Conservation (phyloP, 805 yeast species). For the Yamadazyma takamatsuzukensis region DNA sequence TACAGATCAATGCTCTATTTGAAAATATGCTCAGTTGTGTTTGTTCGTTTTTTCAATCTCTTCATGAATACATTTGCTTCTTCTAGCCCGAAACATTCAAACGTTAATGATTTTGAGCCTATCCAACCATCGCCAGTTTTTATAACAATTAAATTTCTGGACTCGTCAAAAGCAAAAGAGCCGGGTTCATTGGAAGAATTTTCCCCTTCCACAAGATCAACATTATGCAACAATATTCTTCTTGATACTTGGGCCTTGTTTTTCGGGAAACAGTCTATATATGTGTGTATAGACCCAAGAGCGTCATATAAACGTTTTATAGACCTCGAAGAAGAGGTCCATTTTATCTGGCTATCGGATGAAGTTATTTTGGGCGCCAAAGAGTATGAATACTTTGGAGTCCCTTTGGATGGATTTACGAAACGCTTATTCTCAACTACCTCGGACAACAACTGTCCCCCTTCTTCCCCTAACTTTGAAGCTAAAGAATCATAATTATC, state of each 20-base stretch:
- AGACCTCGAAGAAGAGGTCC: slow-evolving; percentile 39
- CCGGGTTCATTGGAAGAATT: slow-evolving; percentile 1
- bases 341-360: slow-evolving; percentile 38
- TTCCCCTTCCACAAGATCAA: too few relatives aligned
- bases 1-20: neutral
- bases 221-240: too few relatives aligned
- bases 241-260: slow-evolving; percentile 31
- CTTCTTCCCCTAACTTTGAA: slow-evolving; percentile 51
- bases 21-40: slow-evolving; percentile 21
- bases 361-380: slow-evolving; percentile 57
- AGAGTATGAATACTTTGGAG: slow-evolving; percentile 34
- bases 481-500: slow-evolving; percentile 49
- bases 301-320: slow-evolving; percentile 46
- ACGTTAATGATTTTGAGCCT: slow-evolving; percentile 35
- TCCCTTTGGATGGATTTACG: slow-evolving; percentile 11
- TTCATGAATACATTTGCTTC: slow-evolving; percentile 40
- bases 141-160: slow-evolving; percentile 26
- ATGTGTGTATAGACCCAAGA: slow-evolving; percentile 55
- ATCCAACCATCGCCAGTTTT: slow-evolving; percentile 45
- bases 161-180: slow-evolving; percentile 1
- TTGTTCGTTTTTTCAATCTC: slow-evolving; percentile 46
- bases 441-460: slow-evolving; percentile 54
- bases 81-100: slow-evolving; percentile 55
- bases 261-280: slow-evolving; percentile 28
- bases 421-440: slow-evolving; percentile 36